These are phyloP conservation scores for Gossypium gossypioides DNA, from an alignment of 441 rosid genomes.

Conservation along the genomic window DNA sequence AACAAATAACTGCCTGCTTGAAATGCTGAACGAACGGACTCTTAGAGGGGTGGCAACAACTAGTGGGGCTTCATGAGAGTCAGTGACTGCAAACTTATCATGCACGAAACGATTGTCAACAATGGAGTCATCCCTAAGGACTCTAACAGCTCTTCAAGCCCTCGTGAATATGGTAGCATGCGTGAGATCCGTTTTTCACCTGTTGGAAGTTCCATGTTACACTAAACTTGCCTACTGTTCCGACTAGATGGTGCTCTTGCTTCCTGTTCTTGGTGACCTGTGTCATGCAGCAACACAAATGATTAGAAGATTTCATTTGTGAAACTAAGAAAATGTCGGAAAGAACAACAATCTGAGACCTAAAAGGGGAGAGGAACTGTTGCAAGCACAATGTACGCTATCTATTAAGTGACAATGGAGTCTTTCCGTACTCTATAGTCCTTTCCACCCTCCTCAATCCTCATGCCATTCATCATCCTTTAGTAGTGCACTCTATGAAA, in stretches of 20 bases:
- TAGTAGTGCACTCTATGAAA: neutral
- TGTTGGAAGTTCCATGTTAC: constrained; percentile 93
- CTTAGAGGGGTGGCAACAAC: constrained; percentile 87
- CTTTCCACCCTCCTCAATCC: neutral
- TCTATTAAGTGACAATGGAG: no score
- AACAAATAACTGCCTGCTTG: constrained; percentile 47
- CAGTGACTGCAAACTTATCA: constrained; percentile 77
- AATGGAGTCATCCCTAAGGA: constrained; percentile 76
- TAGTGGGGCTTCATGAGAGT: constrained; percentile 89
- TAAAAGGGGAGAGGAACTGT: no score
- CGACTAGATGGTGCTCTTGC: constrained; percentile 93
- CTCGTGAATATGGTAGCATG: constrained; percentile 76
- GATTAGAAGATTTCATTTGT: neutral
- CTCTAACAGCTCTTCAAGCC: constrained; percentile 94
- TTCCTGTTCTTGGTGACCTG: constrained; percentile 88
- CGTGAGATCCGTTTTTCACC: constrained; percentile 49
- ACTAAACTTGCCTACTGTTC: constrained; percentile 52
- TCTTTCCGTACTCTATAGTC: no score
- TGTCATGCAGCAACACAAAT: constrained; percentile 3
- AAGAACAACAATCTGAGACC: neutral
- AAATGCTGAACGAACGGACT: constrained; percentile 93
- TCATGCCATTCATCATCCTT: neutral
- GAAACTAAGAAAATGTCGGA: neutral
- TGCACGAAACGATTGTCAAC: constrained; percentile 97
- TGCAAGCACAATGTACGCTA: no score